A percentile compares a stretch with the other conserved stretches of the same genome.
Evolutionary conservation across 164 flowering plant species (phyloP).

Genomic region (Tetracentron sinense): DNA sequence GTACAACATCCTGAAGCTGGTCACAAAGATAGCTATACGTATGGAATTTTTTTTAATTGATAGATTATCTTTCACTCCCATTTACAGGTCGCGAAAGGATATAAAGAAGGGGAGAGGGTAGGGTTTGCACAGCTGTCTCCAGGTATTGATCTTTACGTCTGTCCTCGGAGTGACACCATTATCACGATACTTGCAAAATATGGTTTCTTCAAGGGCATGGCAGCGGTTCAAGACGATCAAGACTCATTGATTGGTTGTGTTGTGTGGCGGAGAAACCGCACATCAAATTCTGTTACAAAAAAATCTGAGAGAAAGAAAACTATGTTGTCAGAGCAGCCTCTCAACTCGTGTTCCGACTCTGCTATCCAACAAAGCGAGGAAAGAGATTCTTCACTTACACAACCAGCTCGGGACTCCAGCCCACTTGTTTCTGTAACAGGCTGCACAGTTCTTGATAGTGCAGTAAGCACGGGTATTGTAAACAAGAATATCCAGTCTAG

Average conservation of each 20-base stretch:
- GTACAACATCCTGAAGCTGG: neutral
- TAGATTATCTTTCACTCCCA: neutral
- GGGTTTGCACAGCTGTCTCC: slow-evolving; percentile 44
- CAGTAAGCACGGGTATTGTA: slow-evolving; percentile 6
- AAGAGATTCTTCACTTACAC: slow-evolving; percentile 3
- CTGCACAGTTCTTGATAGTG: slow-evolving; percentile 5
- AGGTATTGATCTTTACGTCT: slow-evolving; percentile 48
- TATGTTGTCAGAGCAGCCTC: slow-evolving; percentile 15
- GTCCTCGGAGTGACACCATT: slow-evolving; percentile 50
- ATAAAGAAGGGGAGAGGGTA: slow-evolving; percentile 39
- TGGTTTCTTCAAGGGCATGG: slow-evolving; percentile 63
- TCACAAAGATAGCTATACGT: too few species aligned
- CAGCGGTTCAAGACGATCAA: slow-evolving; percentile 39
- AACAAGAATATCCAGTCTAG: slow-evolving; percentile 12
- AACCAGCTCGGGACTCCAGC: slow-evolving; percentile 15
- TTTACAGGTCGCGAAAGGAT: slow-evolving; percentile 43
- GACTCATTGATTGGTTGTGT: slow-evolving; percentile 54
- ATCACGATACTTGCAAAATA: slow-evolving; percentile 55
- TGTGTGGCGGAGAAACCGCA: slow-evolving; percentile 49
- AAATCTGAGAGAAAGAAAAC: slow-evolving; percentile 19
- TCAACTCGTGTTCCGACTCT: slow-evolving; percentile 17
- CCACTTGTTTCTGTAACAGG: slow-evolving; percentile 1
- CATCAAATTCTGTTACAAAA: slow-evolving; percentile 19
- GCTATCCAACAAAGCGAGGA: slow-evolving; percentile 4
- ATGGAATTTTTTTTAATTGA: neutral